Percentiles rank a stretch among this genome's conserved stretches.
Conservation (phyloP, 2,329 filamentous ascomycete genomes). For the Fusarium virguliforme region DNA sequence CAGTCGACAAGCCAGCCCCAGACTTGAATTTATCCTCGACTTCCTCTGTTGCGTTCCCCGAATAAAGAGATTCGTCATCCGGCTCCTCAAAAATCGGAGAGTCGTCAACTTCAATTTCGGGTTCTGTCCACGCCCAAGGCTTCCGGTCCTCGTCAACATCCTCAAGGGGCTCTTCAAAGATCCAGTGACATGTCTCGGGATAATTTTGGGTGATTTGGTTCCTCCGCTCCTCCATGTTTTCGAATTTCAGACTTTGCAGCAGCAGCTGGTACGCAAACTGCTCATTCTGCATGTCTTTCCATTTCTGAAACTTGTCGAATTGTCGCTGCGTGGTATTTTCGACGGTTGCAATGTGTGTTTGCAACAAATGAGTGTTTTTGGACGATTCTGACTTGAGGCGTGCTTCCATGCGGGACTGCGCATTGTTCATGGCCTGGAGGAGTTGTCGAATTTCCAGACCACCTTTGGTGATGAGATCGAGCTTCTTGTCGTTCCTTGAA, state of each 20-base stretch:
- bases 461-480: background rate
- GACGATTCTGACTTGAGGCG: background rate
- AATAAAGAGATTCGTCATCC: background rate
- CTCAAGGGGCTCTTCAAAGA: background rate
- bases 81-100: background rate
- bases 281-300: background rate
- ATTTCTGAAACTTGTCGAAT: background rate
- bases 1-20: background rate
- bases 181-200: background rate
- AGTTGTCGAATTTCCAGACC: background rate
- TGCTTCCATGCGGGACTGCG: background rate
- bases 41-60: background rate
- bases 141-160: too few species aligned
- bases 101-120: too few species aligned
- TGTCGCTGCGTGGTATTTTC: background rate
- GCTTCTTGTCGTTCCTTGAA: background rate
- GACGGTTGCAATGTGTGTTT: background rate
- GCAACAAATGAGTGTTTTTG: background rate
- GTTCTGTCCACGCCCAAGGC: too few species aligned
- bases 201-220: background rate
- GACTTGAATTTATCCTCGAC: background rate
- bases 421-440: background rate
- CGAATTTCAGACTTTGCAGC: background rate
- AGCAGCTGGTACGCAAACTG: background rate
- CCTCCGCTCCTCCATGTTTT: slow-evolving; percentile 2